Base-by-base conservation (phyloP, 1,284 basidiomycete genomes). In the Ustilago bromivora region DNA sequence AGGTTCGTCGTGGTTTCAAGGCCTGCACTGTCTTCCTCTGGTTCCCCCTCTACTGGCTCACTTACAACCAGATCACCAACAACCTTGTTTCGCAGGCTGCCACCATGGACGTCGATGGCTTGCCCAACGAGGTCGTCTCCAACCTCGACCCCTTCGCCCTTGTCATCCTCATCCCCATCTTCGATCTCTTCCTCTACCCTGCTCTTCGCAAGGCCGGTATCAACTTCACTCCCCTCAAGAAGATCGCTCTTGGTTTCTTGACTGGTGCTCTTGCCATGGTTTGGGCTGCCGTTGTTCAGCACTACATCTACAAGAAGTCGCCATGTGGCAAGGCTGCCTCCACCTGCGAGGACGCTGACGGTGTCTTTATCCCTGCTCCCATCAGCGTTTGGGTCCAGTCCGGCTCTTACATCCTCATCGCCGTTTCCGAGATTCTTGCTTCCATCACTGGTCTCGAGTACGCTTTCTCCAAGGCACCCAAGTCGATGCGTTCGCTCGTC, bases 21-120 rank as follows among this genome's bases (percentile, higher is more conserved):
- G 94, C 94, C 10, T 96, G 94, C 87, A 87, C 88, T 49, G 93
- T 96, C 65, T 95, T 96, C 87, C 84, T 89, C 53, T 94, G 92
- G 90, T 93, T 88, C 72, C 88, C 88, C 12, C 84, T 88, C 74
- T 89, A 88, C 86, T 86, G 84, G 76, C 82, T 89, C 49, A 85
- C 85, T 63, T 87, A 89, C 78, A 87, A 88, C 67, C 88, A 88
- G 82, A 86, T 88, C 67, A 87, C 84, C 60, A 93, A 91, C 88
- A 95, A 95, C 86, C 85, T 95, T 84, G 91, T 90, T 1, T 84
- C 84, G 55, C 87, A 88, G 86, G 86, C 85, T 11, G 84, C 84
- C 52, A 86, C 85, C 56, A 88, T 89, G 87, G 81, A 87, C 32
- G 91, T 91, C 2, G 88, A 93, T 79, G 92, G 92, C 65, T 79